Conservation (phyloP, 805 yeast genomes). For the Myxozyma lipomycoides region DNA sequence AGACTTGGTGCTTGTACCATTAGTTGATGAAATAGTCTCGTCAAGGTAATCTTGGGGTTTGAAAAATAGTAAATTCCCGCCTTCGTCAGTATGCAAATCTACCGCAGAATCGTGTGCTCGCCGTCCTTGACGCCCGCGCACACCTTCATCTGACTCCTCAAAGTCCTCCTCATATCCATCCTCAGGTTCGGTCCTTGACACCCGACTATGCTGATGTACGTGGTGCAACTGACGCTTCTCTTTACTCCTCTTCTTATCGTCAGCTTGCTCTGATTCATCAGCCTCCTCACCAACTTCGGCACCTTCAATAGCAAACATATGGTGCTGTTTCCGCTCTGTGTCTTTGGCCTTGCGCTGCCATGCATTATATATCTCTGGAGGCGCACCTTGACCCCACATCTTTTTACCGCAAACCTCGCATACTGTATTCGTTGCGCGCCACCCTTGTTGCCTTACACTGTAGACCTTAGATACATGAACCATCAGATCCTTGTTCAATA, state of each 20-base stretch:
- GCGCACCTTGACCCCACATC: constrained; percentile 28
- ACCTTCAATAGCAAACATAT: constrained; percentile 1
- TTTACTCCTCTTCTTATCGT: not conserved
- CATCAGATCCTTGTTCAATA: constrained; percentile 25
- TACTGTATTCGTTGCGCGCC: constrained; percentile 16
- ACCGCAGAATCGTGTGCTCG: not conserved
- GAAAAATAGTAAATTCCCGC: not conserved
- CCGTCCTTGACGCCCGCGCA: not conserved
- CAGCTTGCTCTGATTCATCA: constrained; percentile 1
- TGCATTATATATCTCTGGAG: constrained; percentile 15
- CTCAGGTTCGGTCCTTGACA: not conserved
- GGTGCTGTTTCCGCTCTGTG: constrained; percentile 4
- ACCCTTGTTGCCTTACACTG: constrained; percentile 24
- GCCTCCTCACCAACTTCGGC: not conserved
- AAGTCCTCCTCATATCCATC: not conserved
- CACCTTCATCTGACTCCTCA: not conserved
- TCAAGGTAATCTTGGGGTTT: not conserved
- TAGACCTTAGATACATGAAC: constrained; percentile 24
- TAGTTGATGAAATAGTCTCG: not conserved
- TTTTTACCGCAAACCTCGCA: constrained; percentile 30
- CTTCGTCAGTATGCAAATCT: not conserved
- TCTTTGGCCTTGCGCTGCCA: constrained; percentile 24
- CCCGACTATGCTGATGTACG: not conserved
- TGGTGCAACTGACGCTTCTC: not conserved
- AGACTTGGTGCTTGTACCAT: not conserved